Evolutionary conservation across 148 eudicot species (phyloP).

Genomic region (Drosera capensis): DNA sequence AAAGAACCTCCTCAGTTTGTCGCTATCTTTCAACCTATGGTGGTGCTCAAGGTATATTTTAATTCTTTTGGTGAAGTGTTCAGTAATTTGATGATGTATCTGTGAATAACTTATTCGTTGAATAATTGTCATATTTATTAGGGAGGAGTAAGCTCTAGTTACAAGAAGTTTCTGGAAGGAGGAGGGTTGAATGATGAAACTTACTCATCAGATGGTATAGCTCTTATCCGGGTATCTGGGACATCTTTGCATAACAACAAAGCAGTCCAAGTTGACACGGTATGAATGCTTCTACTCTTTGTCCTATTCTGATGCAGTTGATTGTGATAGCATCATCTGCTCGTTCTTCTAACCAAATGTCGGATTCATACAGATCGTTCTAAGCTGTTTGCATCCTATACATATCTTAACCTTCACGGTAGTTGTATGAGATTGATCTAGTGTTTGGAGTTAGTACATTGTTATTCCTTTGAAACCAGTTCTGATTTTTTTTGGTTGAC

Average conservation of each 20-base stretch:
- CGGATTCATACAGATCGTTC: too few relatives aligned
- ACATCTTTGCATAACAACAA: slow-evolving; percentile 76
- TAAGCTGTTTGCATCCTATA: too few relatives aligned
- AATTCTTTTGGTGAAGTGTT: background rate
- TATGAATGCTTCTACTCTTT: slow-evolving; percentile 16
- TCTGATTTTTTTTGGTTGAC: too few relatives aligned
- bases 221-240: slow-evolving; percentile 74
- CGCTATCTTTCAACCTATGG: slow-evolving; percentile 92
- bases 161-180: slow-evolving; percentile 67
- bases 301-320: too few relatives aligned
- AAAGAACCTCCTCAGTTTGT: slow-evolving; percentile 96
- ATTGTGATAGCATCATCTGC: too few relatives aligned
- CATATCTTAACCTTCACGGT: too few relatives aligned
- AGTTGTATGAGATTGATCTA: too few relatives aligned
- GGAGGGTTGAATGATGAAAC: slow-evolving; percentile 82
- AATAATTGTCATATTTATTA: slow-evolving; percentile 12
- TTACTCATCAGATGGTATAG: slow-evolving; percentile 59
- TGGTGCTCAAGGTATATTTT: slow-evolving; percentile 69
- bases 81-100: background rate
- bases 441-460: too few relatives aligned
- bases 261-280: slow-evolving; percentile 83
- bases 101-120: too few relatives aligned
- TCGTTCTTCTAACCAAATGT: too few relatives aligned
- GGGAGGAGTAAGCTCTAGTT: slow-evolving; percentile 94
- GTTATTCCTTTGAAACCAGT: too few relatives aligned